phyloP scores from a whole-genome alignment of 495 filamentous ascomycete genomes.

The Podospora pseudopauciseta region DNA sequence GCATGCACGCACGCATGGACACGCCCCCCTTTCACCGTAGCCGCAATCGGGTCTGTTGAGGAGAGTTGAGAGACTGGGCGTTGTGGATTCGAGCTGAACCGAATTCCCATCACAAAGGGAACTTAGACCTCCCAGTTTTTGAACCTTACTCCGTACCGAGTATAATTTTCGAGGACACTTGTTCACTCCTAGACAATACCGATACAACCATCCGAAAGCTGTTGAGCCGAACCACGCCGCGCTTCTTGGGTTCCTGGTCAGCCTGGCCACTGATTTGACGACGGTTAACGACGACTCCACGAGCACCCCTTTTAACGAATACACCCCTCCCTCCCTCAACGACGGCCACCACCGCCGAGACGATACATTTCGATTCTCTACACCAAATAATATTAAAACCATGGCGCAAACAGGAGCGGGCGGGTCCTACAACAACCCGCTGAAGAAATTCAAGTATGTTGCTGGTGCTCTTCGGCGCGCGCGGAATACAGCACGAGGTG shows the following conservation, averaged over 20 bases:
- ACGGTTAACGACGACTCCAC: neutral
- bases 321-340: neutral
- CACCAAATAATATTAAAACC: slow-evolving; percentile 18
- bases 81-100: neutral
- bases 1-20: neutral
- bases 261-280: neutral
- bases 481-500: neutral
- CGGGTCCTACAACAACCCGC: slow-evolving; percentile 93
- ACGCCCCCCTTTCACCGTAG: slow-evolving; percentile 6
- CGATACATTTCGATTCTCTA: neutral
- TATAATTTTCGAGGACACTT: slow-evolving; percentile 1
- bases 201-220: neutral
- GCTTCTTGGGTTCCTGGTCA: neutral
- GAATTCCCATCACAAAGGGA: slow-evolving; percentile 14
- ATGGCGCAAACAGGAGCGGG: slow-evolving; percentile 56
- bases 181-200: neutral
- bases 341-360: neutral
- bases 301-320: slow-evolving; percentile 10
- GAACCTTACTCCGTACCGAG: neutral
- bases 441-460: slow-evolving; percentile 98
- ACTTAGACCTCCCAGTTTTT: neutral
- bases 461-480: neutral
- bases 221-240: slow-evolving; percentile 1
- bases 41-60: slow-evolving; percentile 7
- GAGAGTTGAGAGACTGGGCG: neutral